These are phyloP conservation scores for Pichia sp. DNA, from an alignment of 1,139 yeast species.

Conservation along the genomic window DNA sequence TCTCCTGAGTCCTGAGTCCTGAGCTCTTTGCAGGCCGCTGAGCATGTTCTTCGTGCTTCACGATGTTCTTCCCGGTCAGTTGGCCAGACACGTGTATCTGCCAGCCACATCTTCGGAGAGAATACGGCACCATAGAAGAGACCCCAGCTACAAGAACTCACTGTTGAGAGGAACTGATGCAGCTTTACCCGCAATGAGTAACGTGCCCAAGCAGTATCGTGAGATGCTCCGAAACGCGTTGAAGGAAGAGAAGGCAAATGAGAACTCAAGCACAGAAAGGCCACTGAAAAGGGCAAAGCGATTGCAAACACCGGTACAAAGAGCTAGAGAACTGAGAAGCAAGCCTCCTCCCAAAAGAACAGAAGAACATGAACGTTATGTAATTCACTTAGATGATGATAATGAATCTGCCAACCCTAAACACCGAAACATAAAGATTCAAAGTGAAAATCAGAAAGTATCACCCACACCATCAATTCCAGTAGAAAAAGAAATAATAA, in stretches of 20 bases:
- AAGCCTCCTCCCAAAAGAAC: not conserved
- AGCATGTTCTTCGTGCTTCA: too few relatives aligned
- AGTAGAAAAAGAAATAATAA: not conserved
- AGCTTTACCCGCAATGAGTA: constrained; percentile 2
- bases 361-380: constrained; percentile 7
- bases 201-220: constrained; percentile 11
- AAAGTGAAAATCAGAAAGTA: not conserved
- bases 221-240: constrained; percentile 17
- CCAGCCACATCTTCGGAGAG: too few relatives aligned
- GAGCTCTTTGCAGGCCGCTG: too few relatives aligned
- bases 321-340: constrained; percentile 9
- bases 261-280: constrained; percentile 1
- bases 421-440: not conserved
- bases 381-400: constrained; percentile 8
- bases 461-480: too few relatives aligned
- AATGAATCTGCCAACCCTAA: not conserved
- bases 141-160: too few relatives aligned
- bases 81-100: too few relatives aligned
- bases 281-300: constrained; percentile 10
- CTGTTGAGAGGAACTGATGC: too few relatives aligned
- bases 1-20: too few relatives aligned
- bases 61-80: too few relatives aligned
- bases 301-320: constrained; percentile 9
- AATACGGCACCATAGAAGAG: too few relatives aligned
- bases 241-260: constrained; percentile 8